Conservation (phyloP, 2,329 filamentous ascomycete genomes). For the Exophiala viscosa region DNA sequence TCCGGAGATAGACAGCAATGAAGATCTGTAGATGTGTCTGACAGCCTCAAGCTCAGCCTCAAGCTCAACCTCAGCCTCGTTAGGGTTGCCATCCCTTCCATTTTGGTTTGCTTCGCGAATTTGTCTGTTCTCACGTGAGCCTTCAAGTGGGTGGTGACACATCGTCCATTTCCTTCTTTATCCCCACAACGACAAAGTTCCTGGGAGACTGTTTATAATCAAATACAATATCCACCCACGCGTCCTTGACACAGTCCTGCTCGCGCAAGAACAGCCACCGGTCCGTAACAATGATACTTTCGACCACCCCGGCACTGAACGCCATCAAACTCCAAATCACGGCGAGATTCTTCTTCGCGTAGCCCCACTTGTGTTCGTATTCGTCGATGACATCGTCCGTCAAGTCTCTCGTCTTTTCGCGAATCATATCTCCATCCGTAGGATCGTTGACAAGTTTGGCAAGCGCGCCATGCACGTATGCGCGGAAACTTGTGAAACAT, state of each 20-base stretch:
- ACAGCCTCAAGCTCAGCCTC: too few relatives aligned
- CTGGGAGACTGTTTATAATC: conserved; percentile 81
- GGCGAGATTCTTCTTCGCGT: conserved; percentile 74
- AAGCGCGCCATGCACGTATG: conserved; percentile 78
- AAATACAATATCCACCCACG: conserved; percentile 93
- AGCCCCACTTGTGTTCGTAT: conserved; percentile 65
- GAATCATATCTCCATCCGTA: conserved; percentile 58
- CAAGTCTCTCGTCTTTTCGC: conserved; percentile 62
- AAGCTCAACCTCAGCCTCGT: too few relatives aligned
- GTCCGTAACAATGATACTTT: conserved; percentile 86
- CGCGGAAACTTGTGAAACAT: conserved; percentile 69
- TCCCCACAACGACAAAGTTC: conserved; percentile 87
- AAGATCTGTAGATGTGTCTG: too few relatives aligned
- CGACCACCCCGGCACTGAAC: conserved; percentile 83
- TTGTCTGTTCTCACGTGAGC: too few relatives aligned
- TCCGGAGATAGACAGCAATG: too few relatives aligned
- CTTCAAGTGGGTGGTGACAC: neutral
- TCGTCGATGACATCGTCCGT: conserved; percentile 69
- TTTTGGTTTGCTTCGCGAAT: too few relatives aligned
- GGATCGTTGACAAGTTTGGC: conserved; percentile 65
- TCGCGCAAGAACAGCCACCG: conserved; percentile 83
- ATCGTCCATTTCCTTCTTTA: conserved; percentile 57
- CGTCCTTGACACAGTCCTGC: conserved; percentile 67
- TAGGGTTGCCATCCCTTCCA: too few relatives aligned
- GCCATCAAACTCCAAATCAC: conserved; percentile 95